Conservation (phyloP, 495 filamentous ascomycete species). For the Penicillium waksmanii region DNA sequence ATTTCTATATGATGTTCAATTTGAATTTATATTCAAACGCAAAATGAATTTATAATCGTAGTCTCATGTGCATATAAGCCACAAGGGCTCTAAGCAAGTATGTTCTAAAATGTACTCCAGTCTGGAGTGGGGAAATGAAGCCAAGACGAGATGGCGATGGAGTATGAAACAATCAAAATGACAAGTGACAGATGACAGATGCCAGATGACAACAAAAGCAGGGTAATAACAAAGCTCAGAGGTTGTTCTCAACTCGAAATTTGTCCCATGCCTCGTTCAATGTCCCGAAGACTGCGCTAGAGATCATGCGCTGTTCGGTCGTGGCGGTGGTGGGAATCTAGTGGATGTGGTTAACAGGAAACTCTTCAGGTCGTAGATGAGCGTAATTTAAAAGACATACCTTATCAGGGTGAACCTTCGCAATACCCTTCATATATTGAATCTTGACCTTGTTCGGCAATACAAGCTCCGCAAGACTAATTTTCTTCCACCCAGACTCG, state of each 20-base stretch:
- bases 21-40: not conserved
- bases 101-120: slow-evolving; percentile 16
- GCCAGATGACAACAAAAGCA: not conserved
- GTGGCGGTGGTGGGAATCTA: slow-evolving; percentile 85
- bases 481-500: slow-evolving; percentile 93
- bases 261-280: slow-evolving; percentile 99
- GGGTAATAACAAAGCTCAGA: slow-evolving; percentile 24
- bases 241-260: slow-evolving; percentile 86
- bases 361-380: not conserved
- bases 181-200: not conserved
- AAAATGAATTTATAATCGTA: slow-evolving; percentile 7
- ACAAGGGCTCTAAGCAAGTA: slow-evolving; percentile 4
- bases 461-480: slow-evolving; percentile 88
- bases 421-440: slow-evolving; percentile 98
- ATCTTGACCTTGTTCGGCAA: slow-evolving; percentile 93
- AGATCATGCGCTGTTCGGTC: slow-evolving; percentile 95
- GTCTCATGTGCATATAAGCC: slow-evolving; percentile 13
- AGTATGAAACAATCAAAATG: slow-evolving; percentile 11
- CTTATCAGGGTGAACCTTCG: slow-evolving; percentile 98
- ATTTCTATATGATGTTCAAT: slow-evolving; percentile 1
- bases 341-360: slow-evolving; percentile 7
- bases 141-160: slow-evolving; percentile 5
- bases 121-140: not conserved
- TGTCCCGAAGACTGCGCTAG: slow-evolving; percentile 84
- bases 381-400: slow-evolving; percentile 54